Conservation (phyloP, 1,284 basidiomycete genomes). For the Apiotrichum montevideense region DNA sequence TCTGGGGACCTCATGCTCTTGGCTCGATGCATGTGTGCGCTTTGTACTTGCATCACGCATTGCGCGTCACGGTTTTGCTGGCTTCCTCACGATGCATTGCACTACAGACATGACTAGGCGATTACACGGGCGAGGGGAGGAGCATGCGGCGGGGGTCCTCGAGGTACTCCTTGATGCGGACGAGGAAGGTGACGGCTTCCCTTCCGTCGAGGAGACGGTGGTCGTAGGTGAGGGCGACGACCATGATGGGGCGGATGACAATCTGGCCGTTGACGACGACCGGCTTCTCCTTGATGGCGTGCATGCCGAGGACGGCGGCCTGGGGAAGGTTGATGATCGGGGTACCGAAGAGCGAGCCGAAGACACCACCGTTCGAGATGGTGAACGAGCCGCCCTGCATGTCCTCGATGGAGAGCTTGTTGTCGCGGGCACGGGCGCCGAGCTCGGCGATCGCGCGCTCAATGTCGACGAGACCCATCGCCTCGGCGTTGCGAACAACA, state of each 20-base stretch:
- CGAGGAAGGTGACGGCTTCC: constrained; percentile 95
- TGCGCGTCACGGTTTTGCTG: no score
- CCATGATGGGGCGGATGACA: constrained; percentile 88
- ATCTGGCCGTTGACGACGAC: constrained; percentile 92
- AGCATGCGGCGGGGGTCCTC: constrained; percentile 64
- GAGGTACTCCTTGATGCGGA: constrained; percentile 65
- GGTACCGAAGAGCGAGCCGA: constrained; percentile 92
- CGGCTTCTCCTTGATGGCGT: constrained; percentile 88
- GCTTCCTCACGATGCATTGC: constrained; percentile 6
- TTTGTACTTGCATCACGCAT: no score
- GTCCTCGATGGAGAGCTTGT: constrained; percentile 91
- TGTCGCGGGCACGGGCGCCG: constrained; percentile 74
- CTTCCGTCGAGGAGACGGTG: constrained; percentile 92
- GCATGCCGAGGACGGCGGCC: constrained; percentile 93
- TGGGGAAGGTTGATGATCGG: constrained; percentile 98
- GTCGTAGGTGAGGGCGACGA: constrained; percentile 90
- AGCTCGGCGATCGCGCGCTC: constrained; percentile 86
- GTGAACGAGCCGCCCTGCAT: constrained; percentile 98
- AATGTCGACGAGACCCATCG: constrained; percentile 80
- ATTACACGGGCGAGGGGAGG: constrained; percentile 46
- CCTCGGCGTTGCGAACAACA: constrained; percentile 85
- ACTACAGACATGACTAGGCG: constrained; percentile 9
- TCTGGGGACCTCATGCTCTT: no score
- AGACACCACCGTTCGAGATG: constrained; percentile 98
- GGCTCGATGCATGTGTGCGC: no score